These are phyloP conservation scores for Phalaenopsis equestris DNA, from an alignment of 106 monocot species.

Conservation along the genomic window DNA sequence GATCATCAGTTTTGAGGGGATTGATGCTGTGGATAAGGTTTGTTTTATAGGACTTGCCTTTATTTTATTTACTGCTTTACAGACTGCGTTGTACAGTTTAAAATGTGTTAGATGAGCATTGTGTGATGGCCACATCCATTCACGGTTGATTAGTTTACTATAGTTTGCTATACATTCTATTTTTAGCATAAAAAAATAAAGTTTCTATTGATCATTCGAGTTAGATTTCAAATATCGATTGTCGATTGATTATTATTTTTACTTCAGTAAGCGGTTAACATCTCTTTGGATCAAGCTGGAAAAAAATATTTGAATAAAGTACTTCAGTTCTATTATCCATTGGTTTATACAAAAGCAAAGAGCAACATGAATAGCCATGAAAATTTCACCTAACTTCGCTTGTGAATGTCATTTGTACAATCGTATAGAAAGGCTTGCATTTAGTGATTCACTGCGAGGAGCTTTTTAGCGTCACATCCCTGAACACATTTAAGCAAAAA, in stretches of 20 bases:
- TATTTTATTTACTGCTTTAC: not conserved
- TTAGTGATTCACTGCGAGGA: too few relatives aligned
- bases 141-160: not conserved
- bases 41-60: not conserved
- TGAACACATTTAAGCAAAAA: too few relatives aligned
- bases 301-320: not conserved
- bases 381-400: too few relatives aligned
- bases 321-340: not conserved
- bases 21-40: slow-evolving; percentile 72
- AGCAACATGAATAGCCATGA: too few relatives aligned
- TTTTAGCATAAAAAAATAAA: not conserved
- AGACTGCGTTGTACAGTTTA: not conserved
- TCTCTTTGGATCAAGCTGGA: not conserved
- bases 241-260: not conserved
- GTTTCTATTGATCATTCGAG: not conserved
- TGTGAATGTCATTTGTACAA: too few relatives aligned
- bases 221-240: not conserved
- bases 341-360: too few relatives aligned
- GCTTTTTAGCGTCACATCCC: too few relatives aligned
- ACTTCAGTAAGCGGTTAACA: not conserved
- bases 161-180: not conserved
- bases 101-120: not conserved
- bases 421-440: too few relatives aligned
- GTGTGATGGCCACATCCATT: not conserved
- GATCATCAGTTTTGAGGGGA: slow-evolving; percentile 65